These are phyloP conservation scores for Colletotrichum sp. DNA, from an alignment of 2,329 filamentous ascomycete genomes.

Conservation along the genomic window DNA sequence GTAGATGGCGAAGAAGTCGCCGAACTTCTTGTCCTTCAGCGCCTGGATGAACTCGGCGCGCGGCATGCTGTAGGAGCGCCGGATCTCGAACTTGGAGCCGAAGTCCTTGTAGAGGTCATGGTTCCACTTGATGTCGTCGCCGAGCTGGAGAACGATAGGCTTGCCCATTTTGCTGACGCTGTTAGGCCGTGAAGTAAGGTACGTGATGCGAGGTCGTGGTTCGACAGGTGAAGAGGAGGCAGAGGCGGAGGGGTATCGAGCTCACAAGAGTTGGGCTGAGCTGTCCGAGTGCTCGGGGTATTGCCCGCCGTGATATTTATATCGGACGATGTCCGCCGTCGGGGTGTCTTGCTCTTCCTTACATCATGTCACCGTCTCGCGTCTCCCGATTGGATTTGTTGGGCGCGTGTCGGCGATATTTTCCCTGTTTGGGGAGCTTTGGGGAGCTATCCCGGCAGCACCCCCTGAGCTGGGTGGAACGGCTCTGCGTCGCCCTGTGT, in stretches of 20 bases:
- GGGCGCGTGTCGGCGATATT: slow-evolving; percentile 12
- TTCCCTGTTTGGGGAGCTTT: slow-evolving; percentile 8
- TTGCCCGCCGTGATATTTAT: not conserved
- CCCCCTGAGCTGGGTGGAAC: not conserved
- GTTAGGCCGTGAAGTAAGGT: no score
- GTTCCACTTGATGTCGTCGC: slow-evolving; percentile 20
- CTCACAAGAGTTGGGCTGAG: not conserved
- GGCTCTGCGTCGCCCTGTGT: not conserved
- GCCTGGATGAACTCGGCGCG: slow-evolving; percentile 18
- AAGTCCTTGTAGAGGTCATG: slow-evolving; percentile 20
- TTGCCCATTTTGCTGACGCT: slow-evolving; percentile 3
- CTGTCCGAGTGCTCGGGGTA: not conserved
- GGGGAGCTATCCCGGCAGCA: slow-evolving; percentile 1
- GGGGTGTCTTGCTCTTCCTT: not conserved
- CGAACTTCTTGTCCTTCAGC: slow-evolving; percentile 11
- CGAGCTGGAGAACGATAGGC: slow-evolving; percentile 18
- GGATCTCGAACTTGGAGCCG: slow-evolving; percentile 11
- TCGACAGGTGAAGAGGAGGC: not conserved
- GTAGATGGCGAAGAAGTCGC: slow-evolving; percentile 20
- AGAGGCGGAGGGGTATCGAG: not conserved
- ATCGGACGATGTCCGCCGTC: not conserved
- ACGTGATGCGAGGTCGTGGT: not conserved
- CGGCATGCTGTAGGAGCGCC: slow-evolving; percentile 17
- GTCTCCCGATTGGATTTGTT: not conserved
- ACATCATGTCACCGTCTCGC: not conserved